Conservation (phyloP, 345 rosid species). For the Ceriops tagal region DNA sequence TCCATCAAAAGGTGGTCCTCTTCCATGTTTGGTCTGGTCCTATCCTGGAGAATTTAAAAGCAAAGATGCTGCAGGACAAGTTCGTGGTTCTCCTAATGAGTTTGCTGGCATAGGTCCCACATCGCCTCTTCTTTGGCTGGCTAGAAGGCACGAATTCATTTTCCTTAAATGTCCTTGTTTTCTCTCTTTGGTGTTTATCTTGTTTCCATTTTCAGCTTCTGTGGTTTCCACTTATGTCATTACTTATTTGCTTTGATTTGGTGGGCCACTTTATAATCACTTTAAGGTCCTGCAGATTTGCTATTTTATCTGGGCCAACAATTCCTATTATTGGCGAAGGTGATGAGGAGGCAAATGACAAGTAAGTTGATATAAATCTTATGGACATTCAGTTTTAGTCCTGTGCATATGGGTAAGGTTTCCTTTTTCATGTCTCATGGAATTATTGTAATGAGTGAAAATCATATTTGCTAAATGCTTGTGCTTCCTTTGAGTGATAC, state of each 20-base stretch:
- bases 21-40: slow-evolving; percentile 94
- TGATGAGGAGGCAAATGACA: slow-evolving; percentile 95
- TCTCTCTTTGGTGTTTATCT: neutral
- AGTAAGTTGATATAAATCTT: slow-evolving; percentile 37
- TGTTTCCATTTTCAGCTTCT: slow-evolving; percentile 5
- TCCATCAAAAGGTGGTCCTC: slow-evolving; percentile 85
- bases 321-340: slow-evolving; percentile 98
- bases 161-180: neutral
- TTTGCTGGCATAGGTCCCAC: slow-evolving; percentile 94
- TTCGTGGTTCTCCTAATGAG: slow-evolving; percentile 99
- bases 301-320: slow-evolving; percentile 95
- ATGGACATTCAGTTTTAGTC: neutral
- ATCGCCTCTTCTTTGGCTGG: slow-evolving; percentile 95
- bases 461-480: neutral
- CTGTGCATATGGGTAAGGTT: neutral
- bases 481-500: too few species aligned
- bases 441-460: neutral
- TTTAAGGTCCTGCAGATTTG: slow-evolving; percentile 53
- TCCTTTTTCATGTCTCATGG: neutral
- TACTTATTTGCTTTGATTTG: slow-evolving; percentile 9
- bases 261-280: slow-evolving; percentile 18
- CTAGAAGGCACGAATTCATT: slow-evolving; percentile 65
- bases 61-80: slow-evolving; percentile 99
- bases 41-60: slow-evolving; percentile 99
- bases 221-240: slow-evolving; percentile 10